Base-by-base conservation (phyloP, 2,329 filamentous ascomycete genomes). In the Colletotrichum sp. region DNA sequence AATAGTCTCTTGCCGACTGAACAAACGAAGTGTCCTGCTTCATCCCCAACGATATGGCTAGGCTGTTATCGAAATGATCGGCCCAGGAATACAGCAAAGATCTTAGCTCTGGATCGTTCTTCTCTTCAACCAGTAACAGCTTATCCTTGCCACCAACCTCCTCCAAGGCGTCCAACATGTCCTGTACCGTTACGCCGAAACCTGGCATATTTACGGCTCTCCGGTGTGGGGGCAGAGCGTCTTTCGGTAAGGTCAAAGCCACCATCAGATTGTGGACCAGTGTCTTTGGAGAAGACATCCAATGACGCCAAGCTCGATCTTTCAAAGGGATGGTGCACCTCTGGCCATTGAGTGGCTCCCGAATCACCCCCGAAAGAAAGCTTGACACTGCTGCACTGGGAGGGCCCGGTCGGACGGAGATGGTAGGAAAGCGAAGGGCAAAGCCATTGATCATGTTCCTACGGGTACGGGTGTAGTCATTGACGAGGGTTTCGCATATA, bases 401-500 rank as follows among this genome's bases (percentile, higher is more conserved):
- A 16, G 13, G 8, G 8, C 25, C 55, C 18, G 55, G 15, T 18
- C 55, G 55, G 9, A 58, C 55, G 55, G 55, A 58, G 55, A 58
- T 88, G 0, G 91, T 93, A 0, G 91, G 91, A 18, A 93, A 87
- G 0, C 91, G 87, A 12, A 91, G 85, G 7, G 86, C 86, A 22
- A 91, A 86, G 0, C 89, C 91, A 69, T 91, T 88, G 66, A 93
- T 87, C 61, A 91, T 86, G 0, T 89, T 88, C 9, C 90, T 77
- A 2, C 91, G 85, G 8, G 83, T 77, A 2, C 91, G 85, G 8
- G 83, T 84, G 70, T 78, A 81, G 69, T 91, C 89, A 79, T 90
- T 90, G 76, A 91, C 80, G 5, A 90, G 81, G 2, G 86, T 87
- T 79, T 91, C 89, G 74, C 89, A 88, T 79, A 91, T 89, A 56